Evolutionary conservation across 192 early-diverging fungal species (phyloP).

Genomic region (Chytriomyces sp.): DNA sequence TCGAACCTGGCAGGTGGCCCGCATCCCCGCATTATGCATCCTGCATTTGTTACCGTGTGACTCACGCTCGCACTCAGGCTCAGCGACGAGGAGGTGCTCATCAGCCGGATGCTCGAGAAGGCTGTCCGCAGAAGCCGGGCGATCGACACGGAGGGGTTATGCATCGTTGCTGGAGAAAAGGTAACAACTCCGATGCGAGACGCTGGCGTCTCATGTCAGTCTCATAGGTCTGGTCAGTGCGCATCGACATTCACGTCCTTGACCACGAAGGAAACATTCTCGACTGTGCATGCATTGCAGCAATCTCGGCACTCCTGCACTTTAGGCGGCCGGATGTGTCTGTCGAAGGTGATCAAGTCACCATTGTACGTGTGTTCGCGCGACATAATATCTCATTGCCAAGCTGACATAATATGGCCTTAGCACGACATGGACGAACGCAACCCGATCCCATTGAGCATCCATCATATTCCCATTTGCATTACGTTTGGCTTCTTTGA

Average conservation of each 20-base stretch:
- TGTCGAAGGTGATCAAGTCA: conserved; percentile 87
- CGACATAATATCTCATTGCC: conserved; percentile 9
- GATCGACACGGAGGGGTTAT: conserved; percentile 95
- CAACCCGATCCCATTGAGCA: conserved; percentile 89
- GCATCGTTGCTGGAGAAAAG: conserved; percentile 94
- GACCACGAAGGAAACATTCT: conserved; percentile 94
- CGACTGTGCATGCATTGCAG: conserved; percentile 89
- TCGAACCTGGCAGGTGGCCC: conserved; percentile 63
- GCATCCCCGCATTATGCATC: not conserved
- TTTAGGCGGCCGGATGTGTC: conserved; percentile 96
- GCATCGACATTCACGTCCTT: conserved; percentile 88
- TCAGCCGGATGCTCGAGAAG: conserved; percentile 87
- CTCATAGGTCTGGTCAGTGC: conserved; percentile 79
- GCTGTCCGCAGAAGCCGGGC: conserved; percentile 80
- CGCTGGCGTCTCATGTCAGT: not conserved
- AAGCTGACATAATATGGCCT: not conserved
- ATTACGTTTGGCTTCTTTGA: conserved; percentile 93
- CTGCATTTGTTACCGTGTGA: not conserved
- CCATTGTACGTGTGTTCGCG: conserved; percentile 61
- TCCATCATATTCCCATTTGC: conserved; percentile 95
- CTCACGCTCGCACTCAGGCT: conserved; percentile 43
- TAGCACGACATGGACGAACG: conserved; percentile 85
- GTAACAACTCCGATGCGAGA: conserved; percentile 29
- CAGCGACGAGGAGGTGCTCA: conserved; percentile 81
- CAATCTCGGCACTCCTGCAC: conserved; percentile 84